Evolutionary conservation across 116 monocot species (phyloP).

Genomic region (Iris pallida): DNA sequence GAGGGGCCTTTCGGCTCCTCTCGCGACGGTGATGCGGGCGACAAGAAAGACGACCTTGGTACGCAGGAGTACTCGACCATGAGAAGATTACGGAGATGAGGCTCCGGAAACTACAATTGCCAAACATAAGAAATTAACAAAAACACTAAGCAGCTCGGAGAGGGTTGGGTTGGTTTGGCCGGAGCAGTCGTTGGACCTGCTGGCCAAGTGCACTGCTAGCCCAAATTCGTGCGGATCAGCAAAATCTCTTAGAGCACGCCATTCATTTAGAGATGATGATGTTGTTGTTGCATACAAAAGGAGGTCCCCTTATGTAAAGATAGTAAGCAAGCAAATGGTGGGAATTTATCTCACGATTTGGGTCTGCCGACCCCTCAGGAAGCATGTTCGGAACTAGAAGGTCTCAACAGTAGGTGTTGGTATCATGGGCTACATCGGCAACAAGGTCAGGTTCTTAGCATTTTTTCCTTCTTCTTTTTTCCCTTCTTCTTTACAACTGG

Average conservation of each 20-base stretch:
- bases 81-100: slow-evolving; percentile 9
- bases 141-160: slow-evolving; percentile 37
- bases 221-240: slow-evolving; percentile 6
- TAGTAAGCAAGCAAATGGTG: slow-evolving; percentile 98
- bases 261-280: slow-evolving; percentile 39
- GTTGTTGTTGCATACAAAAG: slow-evolving; percentile 28
- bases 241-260: slow-evolving; percentile 29
- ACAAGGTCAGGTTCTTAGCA: slow-evolving; percentile 64
- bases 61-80: background rate
- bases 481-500: too few species aligned
- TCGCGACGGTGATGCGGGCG: too few species aligned
- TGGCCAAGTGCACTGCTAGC: slow-evolving; percentile 19
- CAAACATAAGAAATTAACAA: slow-evolving; percentile 27
- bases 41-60: too few species aligned
- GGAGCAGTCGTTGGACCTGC: slow-evolving; percentile 44
- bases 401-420: slow-evolving; percentile 93
- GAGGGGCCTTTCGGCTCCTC: too few species aligned
- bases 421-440: slow-evolving; percentile 90
- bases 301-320: slow-evolving; percentile 56
- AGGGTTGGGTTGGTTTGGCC: slow-evolving; percentile 52
- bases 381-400: slow-evolving; percentile 81
- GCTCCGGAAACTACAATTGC: background rate
- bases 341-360: slow-evolving; percentile 83
- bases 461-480: too few species aligned
- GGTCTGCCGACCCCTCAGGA: slow-evolving; percentile 67